phyloP scores from a whole-genome alignment of 768 basidiomycete genomes.

The Amanita exitialis region DNA sequence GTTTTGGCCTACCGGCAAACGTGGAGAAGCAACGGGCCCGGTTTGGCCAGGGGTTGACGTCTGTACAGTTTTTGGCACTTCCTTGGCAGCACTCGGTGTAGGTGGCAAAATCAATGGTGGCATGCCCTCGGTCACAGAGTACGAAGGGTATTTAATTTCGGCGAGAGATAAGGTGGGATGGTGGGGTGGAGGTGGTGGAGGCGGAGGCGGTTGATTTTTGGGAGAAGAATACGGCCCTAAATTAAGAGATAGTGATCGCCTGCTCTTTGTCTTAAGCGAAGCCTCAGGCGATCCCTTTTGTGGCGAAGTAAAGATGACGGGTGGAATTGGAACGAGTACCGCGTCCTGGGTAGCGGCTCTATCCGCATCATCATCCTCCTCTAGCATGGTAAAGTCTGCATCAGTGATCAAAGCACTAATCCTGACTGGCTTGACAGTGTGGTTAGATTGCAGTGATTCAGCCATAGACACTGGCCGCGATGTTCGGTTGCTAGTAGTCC shows the following conservation, averaged over 20 bases:
- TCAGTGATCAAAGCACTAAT: slow-evolving; percentile 61
- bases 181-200: slow-evolving; percentile 15
- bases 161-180: slow-evolving; percentile 16
- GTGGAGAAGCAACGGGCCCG: background rate
- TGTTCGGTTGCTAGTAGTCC: slow-evolving; percentile 33
- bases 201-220: slow-evolving; percentile 14
- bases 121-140: slow-evolving; percentile 25
- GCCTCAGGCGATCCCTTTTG: slow-evolving; percentile 28
- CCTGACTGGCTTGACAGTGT: slow-evolving; percentile 60
- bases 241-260: slow-evolving; percentile 59
- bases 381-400: slow-evolving; percentile 54
- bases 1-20: slow-evolving; percentile 24
- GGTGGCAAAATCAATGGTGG: slow-evolving; percentile 15
- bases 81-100: slow-evolving; percentile 9
- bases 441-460: slow-evolving; percentile 64
- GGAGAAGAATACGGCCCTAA: slow-evolving; percentile 22
- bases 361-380: slow-evolving; percentile 39
- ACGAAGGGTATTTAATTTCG: slow-evolving; percentile 22
- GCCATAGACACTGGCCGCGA: slow-evolving; percentile 73
- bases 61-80: slow-evolving; percentile 1
- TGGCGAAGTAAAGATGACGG: slow-evolving; percentile 6
- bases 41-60: slow-evolving; percentile 8
- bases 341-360: slow-evolving; percentile 9
- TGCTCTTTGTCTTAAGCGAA: slow-evolving; percentile 38
- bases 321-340: background rate